Evolutionary conservation across 73 alveolate genomes (phyloP), one percentile per base, ranked within the genome.

Genomic region (Symbiodinium natans): DNA sequence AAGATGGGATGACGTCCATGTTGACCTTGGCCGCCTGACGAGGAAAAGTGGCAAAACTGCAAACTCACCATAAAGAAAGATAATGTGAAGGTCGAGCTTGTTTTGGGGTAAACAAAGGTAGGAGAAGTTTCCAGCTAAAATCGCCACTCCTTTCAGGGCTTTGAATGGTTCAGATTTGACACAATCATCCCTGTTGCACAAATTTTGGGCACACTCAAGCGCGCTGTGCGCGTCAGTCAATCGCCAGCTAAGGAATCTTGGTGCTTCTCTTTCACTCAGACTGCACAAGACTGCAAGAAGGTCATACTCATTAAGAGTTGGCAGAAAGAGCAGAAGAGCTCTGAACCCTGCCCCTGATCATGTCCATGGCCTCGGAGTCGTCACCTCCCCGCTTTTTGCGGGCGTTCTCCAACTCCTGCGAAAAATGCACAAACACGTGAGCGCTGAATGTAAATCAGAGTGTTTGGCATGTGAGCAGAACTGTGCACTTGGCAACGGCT

Each of bases 321-420:
- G 63, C 8, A 48, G 17, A 48, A 48, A 8, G 63, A 48, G 17
- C 23, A 17, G n/a, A n/a, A n/a, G n/a, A n/a, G n/a, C n/a, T n/a
- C n/a, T n/a, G n/a, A 17, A 10, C 63, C 63, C 63, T 10, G 63
- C 63, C 63, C 17, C 23, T 10, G 23, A 48, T 48, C 63, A 8
- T 17, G n/a, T 29, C 74, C 31, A n/a, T 38, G 25, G 41, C 95
- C 95, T 88, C 95, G 41, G 86, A 83, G 71, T 88, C 95, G 39
- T 88, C 95, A 63, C 95, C 95, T 3, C 95, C 95, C 9, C 95
- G 95, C 82, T 88, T 88, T 43, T 88, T 88, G 41, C 86, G 63
- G 3, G 95, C 95, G 63, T 88, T 88, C 40, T 88, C 95, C 25
- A 88, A 73, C 86, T 88, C 95, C 94, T 87, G n/a, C 77, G 27